Percentiles rank a stretch among this genome's conserved stretches.
phyloP scores from a whole-genome alignment of 1,139 yeast species.

The Wickerhamomyces sp. region DNA sequence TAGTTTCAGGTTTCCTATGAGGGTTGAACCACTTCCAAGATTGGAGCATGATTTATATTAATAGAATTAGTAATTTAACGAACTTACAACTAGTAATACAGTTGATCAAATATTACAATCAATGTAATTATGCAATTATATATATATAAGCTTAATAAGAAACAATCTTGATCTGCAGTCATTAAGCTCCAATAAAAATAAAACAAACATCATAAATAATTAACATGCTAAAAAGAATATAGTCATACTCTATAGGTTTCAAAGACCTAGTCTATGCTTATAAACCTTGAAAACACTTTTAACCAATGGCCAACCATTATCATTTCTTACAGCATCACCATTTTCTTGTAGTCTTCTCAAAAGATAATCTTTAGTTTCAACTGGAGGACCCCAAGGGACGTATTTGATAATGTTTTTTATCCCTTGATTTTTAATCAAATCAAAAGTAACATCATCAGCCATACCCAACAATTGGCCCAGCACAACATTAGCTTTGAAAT shows the following conservation, averaged over 20 bases:
- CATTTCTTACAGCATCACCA: constrained; percentile 90
- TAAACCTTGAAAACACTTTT: constrained; percentile 49
- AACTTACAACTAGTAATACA: background rate
- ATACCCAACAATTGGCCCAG: constrained; percentile 92
- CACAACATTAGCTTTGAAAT: constrained; percentile 61
- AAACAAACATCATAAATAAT: background rate
- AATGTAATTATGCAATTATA: background rate
- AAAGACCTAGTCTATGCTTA: constrained; percentile 31
- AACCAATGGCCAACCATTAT: constrained; percentile 77
- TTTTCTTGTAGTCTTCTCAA: constrained; percentile 92
- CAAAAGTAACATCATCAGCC: constrained; percentile 88
- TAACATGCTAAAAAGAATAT: background rate
- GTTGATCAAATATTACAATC: background rate
- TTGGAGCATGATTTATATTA: no score
- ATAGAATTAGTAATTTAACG: no score
- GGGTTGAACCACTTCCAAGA: background rate
- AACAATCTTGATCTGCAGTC: background rate
- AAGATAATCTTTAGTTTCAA: constrained; percentile 88
- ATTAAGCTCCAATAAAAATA: background rate
- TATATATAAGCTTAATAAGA: background rate
- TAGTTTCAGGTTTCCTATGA: background rate
- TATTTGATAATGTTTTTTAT: constrained; percentile 83
- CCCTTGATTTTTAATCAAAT: constrained; percentile 58
- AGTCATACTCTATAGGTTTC: no score
- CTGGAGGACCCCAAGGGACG: constrained; percentile 98